Conservation (phyloP, 495 filamentous ascomycete species). For the Aspergillus haitiensis region DNA sequence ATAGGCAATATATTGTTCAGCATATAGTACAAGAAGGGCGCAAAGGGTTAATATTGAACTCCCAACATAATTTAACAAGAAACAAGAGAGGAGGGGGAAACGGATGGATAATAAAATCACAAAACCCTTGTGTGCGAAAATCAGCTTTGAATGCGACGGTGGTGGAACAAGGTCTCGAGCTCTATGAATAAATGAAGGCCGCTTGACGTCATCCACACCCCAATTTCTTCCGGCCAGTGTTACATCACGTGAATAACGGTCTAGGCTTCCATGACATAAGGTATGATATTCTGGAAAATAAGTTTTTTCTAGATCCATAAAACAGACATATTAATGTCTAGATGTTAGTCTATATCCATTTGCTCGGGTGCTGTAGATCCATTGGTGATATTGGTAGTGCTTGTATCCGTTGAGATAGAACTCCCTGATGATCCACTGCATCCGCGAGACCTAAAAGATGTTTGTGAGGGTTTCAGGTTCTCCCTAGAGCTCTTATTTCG, state of each 20-base stretch:
- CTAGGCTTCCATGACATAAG: too few relatives aligned
- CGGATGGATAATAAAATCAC: neutral
- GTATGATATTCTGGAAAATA: too few relatives aligned
- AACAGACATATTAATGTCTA: neutral
- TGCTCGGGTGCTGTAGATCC: constrained; percentile 13
- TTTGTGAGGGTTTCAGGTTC: neutral
- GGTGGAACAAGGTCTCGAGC: neutral
- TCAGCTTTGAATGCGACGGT: neutral
- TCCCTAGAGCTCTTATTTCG: constrained; percentile 22
- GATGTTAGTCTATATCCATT: constrained; percentile 27
- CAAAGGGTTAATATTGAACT: neutral
- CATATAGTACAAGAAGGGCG: neutral
- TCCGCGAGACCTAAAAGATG: constrained; percentile 10
- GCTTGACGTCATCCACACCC: neutral
- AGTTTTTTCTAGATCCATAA: constrained; percentile 25
- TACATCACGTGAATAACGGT: neutral
- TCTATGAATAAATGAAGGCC: constrained; percentile 1
- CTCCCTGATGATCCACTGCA: constrained; percentile 24
- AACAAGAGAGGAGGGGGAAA: neutral
- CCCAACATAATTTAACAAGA: neutral
- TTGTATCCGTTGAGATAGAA: constrained; percentile 22
- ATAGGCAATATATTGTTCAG: neutral
- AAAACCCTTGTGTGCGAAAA: too few relatives aligned
- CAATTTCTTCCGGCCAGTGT: neutral
- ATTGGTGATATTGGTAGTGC: constrained; percentile 5